Evolutionary conservation across 2,329 filamentous ascomycete species (phyloP), one percentile per base, ranked within the genome.

Genomic region (Penicillium decumbens): DNA sequence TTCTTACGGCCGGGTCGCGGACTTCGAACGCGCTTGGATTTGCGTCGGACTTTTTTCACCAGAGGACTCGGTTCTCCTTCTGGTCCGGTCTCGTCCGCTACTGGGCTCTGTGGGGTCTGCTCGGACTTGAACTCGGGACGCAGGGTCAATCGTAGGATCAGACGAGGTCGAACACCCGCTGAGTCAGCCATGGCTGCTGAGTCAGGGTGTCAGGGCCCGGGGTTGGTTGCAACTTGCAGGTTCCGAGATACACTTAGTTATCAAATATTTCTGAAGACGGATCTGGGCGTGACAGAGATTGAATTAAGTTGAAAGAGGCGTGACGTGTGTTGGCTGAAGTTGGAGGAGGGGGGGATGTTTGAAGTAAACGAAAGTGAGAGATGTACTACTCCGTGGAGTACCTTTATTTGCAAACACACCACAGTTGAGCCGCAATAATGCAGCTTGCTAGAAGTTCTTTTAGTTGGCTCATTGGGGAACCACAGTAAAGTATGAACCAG

Each of bases 131-230:
- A 20, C 12, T 35, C 12, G 28, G 29, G 18, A 8, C 41, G 41
- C 15, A 44, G 15, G 20, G 30, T 41, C 12, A 49, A 35, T 24
- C 47, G 41, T 28, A 49, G 37, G 25, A 20, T 32, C 29, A 20
- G 37, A 13, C 23, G 45, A 23, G 15, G 33, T 37, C 20, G 33
- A 40, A 7, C 12, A 7, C 20, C 23, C 20, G 38, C 39, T 42
- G 45, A 42, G 35, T 41, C 47, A 49, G 33, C 44, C 13, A 18
- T 28, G 3, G 2, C 3, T 23, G 46, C 40, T 48, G 46, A 48
- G 46, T 48, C 41, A 48, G 41, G 10, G 23, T 33, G 23, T 5
- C 41, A 15, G 3, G 8, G 4, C 8, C 41, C 24, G 38, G n/a
- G 5, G 9, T 6, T 30, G 29, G 12, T 43, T 27, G n/a, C 20